These are phyloP conservation scores for Pseudogymnoascus sp. DNA, from an alignment of 2,329 filamentous ascomycete genomes.

Conservation along the genomic window DNA sequence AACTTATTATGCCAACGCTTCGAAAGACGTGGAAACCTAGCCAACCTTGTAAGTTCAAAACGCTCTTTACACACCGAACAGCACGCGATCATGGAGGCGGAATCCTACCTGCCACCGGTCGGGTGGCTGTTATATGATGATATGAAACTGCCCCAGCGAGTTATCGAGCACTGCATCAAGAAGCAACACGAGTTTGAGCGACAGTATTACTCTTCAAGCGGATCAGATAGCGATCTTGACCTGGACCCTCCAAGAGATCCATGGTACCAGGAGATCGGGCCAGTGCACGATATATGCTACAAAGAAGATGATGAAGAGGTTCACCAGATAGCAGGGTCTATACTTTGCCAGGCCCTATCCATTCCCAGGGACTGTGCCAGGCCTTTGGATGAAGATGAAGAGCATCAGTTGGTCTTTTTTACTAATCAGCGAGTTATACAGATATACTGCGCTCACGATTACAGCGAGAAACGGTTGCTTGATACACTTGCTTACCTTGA, in stretches of 20 bases:
- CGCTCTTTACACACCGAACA: background rate
- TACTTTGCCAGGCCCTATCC: background rate
- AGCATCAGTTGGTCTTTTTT: conserved; percentile 23
- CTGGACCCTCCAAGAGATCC: background rate
- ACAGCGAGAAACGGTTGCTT: conserved; percentile 13
- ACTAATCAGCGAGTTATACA: conserved; percentile 24
- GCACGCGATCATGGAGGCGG: background rate
- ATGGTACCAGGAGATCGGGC: conserved; percentile 7
- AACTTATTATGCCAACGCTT: conserved; percentile 7
- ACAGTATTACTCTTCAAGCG: background rate
- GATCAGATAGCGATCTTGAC: background rate
- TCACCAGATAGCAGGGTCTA: background rate
- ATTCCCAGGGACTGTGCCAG: conserved; percentile 2
- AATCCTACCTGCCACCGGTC: background rate
- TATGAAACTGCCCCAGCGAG: background rate
- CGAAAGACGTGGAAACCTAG: conserved; percentile 1
- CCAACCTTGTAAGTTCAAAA: conserved; percentile 1
- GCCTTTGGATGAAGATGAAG: conserved; percentile 3
- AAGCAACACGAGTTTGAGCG: background rate
- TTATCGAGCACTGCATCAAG: background rate
- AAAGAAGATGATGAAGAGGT: background rate
- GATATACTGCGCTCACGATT: conserved; percentile 23
- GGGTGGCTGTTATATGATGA: background rate
- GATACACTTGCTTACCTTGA: background rate
- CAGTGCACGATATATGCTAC: background rate